A percentile compares a stretch with the other conserved stretches of the same genome.
Evolutionary conservation across 1,139 yeast genomes (phyloP).

Genomic region (Geotrichum klebahnii): DNA sequence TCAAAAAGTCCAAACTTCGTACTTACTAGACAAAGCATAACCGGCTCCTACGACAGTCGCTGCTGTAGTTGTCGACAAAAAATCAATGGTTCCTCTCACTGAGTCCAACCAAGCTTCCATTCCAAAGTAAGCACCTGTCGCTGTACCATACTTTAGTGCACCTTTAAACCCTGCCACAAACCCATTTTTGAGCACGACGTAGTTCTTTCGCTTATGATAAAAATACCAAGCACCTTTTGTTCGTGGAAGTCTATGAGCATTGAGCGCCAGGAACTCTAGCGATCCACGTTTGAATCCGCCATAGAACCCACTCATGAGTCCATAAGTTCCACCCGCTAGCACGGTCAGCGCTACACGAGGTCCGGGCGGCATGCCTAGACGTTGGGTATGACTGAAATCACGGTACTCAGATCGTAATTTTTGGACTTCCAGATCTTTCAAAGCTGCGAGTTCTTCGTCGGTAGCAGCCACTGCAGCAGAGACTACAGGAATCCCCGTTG

Average conservation of each 20-base stretch:
- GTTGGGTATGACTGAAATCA: slow-evolving; percentile 23
- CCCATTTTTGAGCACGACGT: slow-evolving; percentile 61
- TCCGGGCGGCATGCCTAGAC: slow-evolving; percentile 44
- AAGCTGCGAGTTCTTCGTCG: slow-evolving; percentile 1
- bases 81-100: slow-evolving; percentile 54
- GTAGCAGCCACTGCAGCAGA: neutral
- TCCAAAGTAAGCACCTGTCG: slow-evolving; percentile 54
- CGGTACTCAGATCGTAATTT: slow-evolving; percentile 3
- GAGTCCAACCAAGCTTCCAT: slow-evolving; percentile 60
- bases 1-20: neutral
- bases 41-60: slow-evolving; percentile 50
- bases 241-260: slow-evolving; percentile 74
- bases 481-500: no score
- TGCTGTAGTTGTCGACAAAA: slow-evolving; percentile 57
- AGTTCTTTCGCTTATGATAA: slow-evolving; percentile 80
- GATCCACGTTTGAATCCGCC: slow-evolving; percentile 57
- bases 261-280: slow-evolving; percentile 66
- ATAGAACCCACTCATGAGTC: slow-evolving; percentile 59
- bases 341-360: slow-evolving; percentile 42
- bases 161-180: slow-evolving; percentile 46
- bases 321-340: slow-evolving; percentile 48
- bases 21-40: slow-evolving; percentile 47
- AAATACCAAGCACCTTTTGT: slow-evolving; percentile 87
- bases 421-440: slow-evolving; percentile 6
- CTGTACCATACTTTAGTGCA: slow-evolving; percentile 46